Conservation (phyloP, 345 rosid genomes). For the Nasturtium officinale region DNA sequence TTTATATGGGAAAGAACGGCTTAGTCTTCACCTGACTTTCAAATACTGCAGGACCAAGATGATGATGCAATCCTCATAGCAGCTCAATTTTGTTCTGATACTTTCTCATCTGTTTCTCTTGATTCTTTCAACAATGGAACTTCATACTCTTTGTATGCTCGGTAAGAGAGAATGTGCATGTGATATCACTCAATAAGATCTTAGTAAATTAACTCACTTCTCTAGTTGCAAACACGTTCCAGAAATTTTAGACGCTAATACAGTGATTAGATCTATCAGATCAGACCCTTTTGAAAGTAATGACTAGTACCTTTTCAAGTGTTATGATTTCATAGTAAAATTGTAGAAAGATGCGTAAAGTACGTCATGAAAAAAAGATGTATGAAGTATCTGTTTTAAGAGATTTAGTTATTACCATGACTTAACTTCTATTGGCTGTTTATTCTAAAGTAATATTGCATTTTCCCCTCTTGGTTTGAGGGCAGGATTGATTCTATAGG, state of each 20-base stretch:
- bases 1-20: not conserved
- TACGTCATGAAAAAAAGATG: constrained; percentile 5
- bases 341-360: constrained; percentile 7
- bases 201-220: constrained; percentile 25
- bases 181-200: constrained; percentile 10
- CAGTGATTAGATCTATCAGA: not conserved
- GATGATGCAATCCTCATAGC: constrained; percentile 81
- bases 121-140: constrained; percentile 57
- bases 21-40: constrained; percentile 26
- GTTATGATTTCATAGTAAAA: not conserved
- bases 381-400: constrained; percentile 5
- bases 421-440: constrained; percentile 5
- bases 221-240: constrained; percentile 20
- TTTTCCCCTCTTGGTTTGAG: constrained; percentile 26
- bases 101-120: constrained; percentile 79
- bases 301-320: constrained; percentile 1
- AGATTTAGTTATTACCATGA: constrained; percentile 23
- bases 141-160: constrained; percentile 82
- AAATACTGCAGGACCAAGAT: constrained; percentile 69
- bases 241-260: not conserved
- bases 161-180: constrained; percentile 46
- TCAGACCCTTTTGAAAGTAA: constrained; percentile 18
- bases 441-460: not conserved
- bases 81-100: constrained; percentile 82
- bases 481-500: constrained; percentile 86